Evolutionary conservation across 805 yeast genomes (phyloP).

Genomic region (Cephaloascus fragrans): DNA sequence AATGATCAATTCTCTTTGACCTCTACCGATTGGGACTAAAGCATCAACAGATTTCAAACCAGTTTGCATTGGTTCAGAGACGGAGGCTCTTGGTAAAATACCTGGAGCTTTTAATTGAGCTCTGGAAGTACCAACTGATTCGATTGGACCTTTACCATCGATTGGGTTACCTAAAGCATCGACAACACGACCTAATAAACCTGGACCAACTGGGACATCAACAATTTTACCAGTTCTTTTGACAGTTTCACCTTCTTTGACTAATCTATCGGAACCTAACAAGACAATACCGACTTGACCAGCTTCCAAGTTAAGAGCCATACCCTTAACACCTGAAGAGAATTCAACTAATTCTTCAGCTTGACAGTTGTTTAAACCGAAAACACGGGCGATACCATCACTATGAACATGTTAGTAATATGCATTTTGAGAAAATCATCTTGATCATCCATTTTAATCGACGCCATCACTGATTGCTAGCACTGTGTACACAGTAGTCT

Average conservation of each 20-base stretch:
- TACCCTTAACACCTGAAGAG: slow-evolving; percentile 99
- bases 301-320: slow-evolving; percentile 99
- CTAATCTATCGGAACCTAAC: slow-evolving; percentile 98
- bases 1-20: slow-evolving; percentile 99
- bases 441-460: too few relatives aligned
- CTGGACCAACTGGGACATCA: slow-evolving; percentile 98
- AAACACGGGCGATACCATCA: slow-evolving; percentile 99
- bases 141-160: slow-evolving; percentile 99
- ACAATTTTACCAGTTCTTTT: slow-evolving; percentile 99
- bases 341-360: slow-evolving; percentile 99
- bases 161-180: slow-evolving; percentile 99
- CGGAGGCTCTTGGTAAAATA: slow-evolving; percentile 98
- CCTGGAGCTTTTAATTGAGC: slow-evolving; percentile 99
- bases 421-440: too few relatives aligned
- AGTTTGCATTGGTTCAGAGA: slow-evolving; percentile 98
- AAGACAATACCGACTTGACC: slow-evolving; percentile 99
- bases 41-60: slow-evolving; percentile 99
- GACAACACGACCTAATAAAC: slow-evolving; percentile 96
- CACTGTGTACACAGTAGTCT: too few relatives aligned
- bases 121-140: slow-evolving; percentile 75
- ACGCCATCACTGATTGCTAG: too few relatives aligned
- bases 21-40: slow-evolving; percentile 99
- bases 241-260: slow-evolving; percentile 99
- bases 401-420: slow-evolving; percentile 39
- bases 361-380: slow-evolving; percentile 98